phyloP scores from a whole-genome alignment of 1,139 yeast species.

The Lodderomyces beijingensis region DNA sequence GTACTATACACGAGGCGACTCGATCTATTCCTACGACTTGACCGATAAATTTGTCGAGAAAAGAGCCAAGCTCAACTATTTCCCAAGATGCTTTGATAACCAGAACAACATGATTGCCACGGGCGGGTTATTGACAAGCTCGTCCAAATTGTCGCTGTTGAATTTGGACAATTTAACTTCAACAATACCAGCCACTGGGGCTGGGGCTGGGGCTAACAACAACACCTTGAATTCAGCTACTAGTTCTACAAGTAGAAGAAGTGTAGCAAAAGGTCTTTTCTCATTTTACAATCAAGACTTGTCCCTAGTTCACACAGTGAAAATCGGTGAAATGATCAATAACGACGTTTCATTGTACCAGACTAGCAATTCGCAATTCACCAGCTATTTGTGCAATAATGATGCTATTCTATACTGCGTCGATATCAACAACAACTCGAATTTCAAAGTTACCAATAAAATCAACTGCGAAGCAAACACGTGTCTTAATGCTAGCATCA shows the following conservation, averaged over 20 bases:
- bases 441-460: slow-evolving; percentile 28
- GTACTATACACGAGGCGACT: slow-evolving; percentile 32
- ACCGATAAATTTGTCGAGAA: slow-evolving; percentile 18
- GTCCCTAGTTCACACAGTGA: slow-evolving; percentile 37
- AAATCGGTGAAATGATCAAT: slow-evolving; percentile 77
- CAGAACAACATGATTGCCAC: slow-evolving; percentile 52
- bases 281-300: slow-evolving; percentile 49
- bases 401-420: slow-evolving; percentile 68
- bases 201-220: background rate
- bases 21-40: slow-evolving; percentile 25
- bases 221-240: background rate
- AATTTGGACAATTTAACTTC: slow-evolving; percentile 14
- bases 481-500: slow-evolving; percentile 37
- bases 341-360: slow-evolving; percentile 67
- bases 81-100: slow-evolving; percentile 70
- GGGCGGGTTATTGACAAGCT: slow-evolving; percentile 57
- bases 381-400: slow-evolving; percentile 74
- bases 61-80: slow-evolving; percentile 42
- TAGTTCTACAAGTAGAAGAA: slow-evolving; percentile 11
- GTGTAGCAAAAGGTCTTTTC: slow-evolving; percentile 51
- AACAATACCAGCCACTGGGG: slow-evolving; percentile 15
- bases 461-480: slow-evolving; percentile 37
- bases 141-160: slow-evolving; percentile 24
- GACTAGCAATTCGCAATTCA: slow-evolving; percentile 34
- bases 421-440: slow-evolving; percentile 49